Percentiles rank a stretch among this genome's conserved stretches.
Conservation (phyloP, 257 asterid species). For the Paraleonurus japonicus region DNA sequence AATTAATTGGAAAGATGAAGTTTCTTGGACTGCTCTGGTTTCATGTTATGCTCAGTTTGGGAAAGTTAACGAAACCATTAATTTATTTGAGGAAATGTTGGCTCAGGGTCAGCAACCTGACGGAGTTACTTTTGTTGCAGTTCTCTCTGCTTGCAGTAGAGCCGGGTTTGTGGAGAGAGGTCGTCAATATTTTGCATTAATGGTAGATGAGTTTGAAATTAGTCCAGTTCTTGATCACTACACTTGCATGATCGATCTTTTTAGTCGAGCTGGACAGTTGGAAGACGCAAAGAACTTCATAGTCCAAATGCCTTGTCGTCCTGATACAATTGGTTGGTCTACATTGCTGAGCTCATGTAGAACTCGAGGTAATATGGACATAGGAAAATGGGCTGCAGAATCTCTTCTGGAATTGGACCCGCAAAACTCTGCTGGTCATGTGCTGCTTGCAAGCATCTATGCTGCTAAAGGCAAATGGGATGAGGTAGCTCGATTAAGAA, state of each 20-base stretch:
- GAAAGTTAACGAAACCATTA: slow-evolving; percentile 66
- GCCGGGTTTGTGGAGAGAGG: slow-evolving; percentile 80
- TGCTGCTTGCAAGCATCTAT: slow-evolving; percentile 62
- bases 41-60: slow-evolving; percentile 90
- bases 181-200: slow-evolving; percentile 53
- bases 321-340: slow-evolving; percentile 64
- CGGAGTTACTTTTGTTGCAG: slow-evolving; percentile 72
- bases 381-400: slow-evolving; percentile 76
- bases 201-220: slow-evolving; percentile 55
- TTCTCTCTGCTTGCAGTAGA: slow-evolving; percentile 88
- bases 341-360: slow-evolving; percentile 72
- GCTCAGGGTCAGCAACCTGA: slow-evolving; percentile 63
- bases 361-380: slow-evolving; percentile 55
- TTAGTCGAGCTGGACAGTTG: slow-evolving; percentile 73
- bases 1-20: slow-evolving; percentile 61
- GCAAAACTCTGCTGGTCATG: slow-evolving; percentile 56
- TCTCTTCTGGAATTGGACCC: slow-evolving; percentile 67
- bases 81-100: slow-evolving; percentile 74
- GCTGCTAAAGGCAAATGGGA: slow-evolving; percentile 67
- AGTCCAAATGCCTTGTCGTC: slow-evolving; percentile 64
- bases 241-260: slow-evolving; percentile 73
- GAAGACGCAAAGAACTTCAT: slow-evolving; percentile 77
- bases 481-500: slow-evolving; percentile 57
- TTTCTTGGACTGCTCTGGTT: slow-evolving; percentile 87
- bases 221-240: slow-evolving; percentile 57